Percentiles rank a stretch among this genome's conserved stretches.
Evolutionary conservation across 768 basidiomycete genomes (phyloP).

Genomic region (Psilocybe cyanescens): DNA sequence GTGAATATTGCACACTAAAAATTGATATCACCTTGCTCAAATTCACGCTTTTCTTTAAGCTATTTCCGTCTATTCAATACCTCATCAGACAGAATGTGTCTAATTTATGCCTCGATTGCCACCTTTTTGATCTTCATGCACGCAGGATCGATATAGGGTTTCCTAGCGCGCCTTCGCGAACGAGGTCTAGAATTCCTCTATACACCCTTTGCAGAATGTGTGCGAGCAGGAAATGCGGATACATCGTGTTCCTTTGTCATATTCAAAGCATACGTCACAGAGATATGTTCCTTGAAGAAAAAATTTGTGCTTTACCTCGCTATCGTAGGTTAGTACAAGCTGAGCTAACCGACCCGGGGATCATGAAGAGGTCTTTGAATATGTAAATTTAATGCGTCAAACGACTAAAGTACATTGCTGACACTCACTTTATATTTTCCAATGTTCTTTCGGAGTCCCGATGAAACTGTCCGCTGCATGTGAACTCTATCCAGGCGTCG

Average conservation of each 20-base stretch:
- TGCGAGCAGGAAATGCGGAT: conserved; percentile 72
- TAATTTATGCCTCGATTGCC: not conserved
- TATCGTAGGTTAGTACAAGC: too few species aligned
- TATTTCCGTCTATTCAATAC: not conserved
- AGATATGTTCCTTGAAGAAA: not conserved
- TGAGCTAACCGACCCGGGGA: too few species aligned
- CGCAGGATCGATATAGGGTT: conserved; percentile 71
- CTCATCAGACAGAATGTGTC: not conserved
- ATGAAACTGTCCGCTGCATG: conserved; percentile 67
- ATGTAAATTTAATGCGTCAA: too few species aligned
- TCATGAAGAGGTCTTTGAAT: too few species aligned
- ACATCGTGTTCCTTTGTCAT: conserved; percentile 43
- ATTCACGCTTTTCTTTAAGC: not conserved
- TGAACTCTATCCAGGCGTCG: conserved; percentile 69
- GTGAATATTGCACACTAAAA: not conserved
- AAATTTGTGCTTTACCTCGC: too few species aligned
- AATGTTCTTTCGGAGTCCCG: conserved; percentile 31
- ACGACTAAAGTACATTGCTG: too few species aligned
- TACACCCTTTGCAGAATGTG: conserved; percentile 77
- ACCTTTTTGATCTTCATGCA: conserved; percentile 39
- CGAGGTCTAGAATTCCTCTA: conserved; percentile 76
- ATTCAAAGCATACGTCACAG: not conserved
- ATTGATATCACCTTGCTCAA: not conserved
- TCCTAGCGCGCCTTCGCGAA: conserved; percentile 73
- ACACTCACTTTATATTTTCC: too few species aligned